Evolutionary conservation across 352 stramenopile species (phyloP).

Genomic region (Aphanomyces astaci): DNA sequence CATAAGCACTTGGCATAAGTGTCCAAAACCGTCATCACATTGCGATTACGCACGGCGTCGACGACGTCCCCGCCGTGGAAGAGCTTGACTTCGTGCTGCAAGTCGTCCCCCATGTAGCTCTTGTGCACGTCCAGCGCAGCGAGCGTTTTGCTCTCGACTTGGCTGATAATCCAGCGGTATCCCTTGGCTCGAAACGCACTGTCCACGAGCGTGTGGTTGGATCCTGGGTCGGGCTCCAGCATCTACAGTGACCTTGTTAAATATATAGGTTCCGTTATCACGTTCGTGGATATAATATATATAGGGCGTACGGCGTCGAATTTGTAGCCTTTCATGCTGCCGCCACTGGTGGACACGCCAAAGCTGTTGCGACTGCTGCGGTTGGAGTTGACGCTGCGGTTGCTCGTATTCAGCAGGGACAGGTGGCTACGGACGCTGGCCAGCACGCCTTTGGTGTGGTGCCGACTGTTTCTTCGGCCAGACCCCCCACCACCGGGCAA

Average conservation of each 20-base stretch:
- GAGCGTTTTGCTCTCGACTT: background rate
- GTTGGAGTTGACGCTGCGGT: background rate
- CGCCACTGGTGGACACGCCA: background rate
- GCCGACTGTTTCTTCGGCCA: background rate
- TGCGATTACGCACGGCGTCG: background rate
- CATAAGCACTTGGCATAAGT: background rate
- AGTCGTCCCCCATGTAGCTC: background rate
- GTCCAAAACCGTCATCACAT: background rate
- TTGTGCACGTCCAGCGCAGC: background rate
- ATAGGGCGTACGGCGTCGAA: background rate
- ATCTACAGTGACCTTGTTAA: background rate
- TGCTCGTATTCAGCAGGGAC: background rate
- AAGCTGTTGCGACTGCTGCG: background rate
- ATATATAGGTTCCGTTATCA: too few relatives aligned
- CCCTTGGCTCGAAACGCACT: conserved; percentile 5
- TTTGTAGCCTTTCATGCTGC: background rate
- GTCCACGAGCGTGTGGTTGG: background rate
- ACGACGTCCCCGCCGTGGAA: background rate
- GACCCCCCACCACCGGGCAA: background rate
- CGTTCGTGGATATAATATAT: too few relatives aligned
- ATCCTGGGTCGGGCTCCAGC: background rate
- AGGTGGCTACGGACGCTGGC: background rate
- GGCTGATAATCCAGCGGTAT: background rate
- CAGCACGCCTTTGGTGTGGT: background rate
- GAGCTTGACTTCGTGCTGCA: background rate